Evolutionary conservation across 768 basidiomycete genomes (phyloP).

Genomic region (Amanita pseudoporphyria): DNA sequence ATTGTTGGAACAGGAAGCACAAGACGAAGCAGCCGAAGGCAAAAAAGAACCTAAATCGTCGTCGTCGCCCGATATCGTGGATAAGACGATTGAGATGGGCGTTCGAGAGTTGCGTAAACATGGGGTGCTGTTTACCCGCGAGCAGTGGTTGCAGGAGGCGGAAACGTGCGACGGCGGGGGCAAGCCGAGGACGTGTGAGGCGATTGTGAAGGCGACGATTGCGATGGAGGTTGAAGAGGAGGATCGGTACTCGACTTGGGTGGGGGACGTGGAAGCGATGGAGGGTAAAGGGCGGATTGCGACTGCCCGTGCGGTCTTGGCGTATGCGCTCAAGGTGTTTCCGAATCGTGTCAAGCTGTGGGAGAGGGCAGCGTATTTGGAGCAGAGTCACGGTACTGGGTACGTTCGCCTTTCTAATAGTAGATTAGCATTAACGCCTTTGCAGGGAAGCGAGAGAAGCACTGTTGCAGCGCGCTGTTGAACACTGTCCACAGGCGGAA

Average conservation of each 20-base stretch:
- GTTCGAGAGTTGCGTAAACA: conserved; percentile 72
- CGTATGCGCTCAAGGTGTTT: conserved; percentile 86
- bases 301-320: conserved; percentile 80
- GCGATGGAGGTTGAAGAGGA: conserved; percentile 95
- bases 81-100: conserved; percentile 82
- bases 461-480: conserved; percentile 73
- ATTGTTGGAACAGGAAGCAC: conserved; percentile 79
- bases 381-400: conserved; percentile 84
- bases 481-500: conserved; percentile 91
- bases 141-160: conserved; percentile 96
- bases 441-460: conserved; percentile 70
- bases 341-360: conserved; percentile 82
- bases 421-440: conserved; percentile 1
- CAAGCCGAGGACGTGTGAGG: conserved; percentile 79
- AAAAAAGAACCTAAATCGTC: conserved; percentile 7
- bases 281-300: conserved; percentile 66
- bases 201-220: conserved; percentile 90
- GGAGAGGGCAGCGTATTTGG: conserved; percentile 87
- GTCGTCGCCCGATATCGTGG: conserved; percentile 55
- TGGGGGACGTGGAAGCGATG: conserved; percentile 82
- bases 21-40: conserved; percentile 15
- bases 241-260: conserved; percentile 83
- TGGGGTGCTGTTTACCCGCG: conserved; percentile 78
- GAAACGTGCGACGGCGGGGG: conserved; percentile 86
- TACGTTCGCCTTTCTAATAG: no score